Base-by-base conservation (phyloP, 148 eudicot genomes). In the Arctostaphylos glauca region DNA sequence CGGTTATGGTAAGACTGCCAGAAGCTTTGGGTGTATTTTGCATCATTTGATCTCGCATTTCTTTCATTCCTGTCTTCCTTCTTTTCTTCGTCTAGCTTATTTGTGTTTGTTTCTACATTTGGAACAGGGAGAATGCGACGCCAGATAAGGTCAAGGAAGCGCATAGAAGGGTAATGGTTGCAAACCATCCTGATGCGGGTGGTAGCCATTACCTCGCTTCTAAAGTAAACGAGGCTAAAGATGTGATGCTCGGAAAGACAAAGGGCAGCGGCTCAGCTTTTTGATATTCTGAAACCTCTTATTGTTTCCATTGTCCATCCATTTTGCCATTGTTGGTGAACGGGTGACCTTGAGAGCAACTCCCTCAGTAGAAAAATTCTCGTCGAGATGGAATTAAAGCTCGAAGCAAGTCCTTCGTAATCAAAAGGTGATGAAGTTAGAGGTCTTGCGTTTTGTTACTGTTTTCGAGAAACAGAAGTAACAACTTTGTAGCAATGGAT, bases 151-250 rank as follows among this genome's bases (percentile, higher is more conserved):
- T 89, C 41, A 89, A 76, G 86, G 91, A 89, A 87, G 91, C 91
- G 0, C 91, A 89, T 71, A 85, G 89, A 85, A 82, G 82, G 79
- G 87, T 89, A 58, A 89, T 89, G 88, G 91, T 89, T 41, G 91
- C 91, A 25, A 89, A 89, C 78, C 91, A 89, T 84, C 91, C 91
- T 4, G 91, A 89, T 66, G 91, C 89, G 5, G 91, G 91, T 53
- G 89, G 91, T 62, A 89, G 91, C 86, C 89, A 89, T 79, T 89
- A 89, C 79, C 89, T 89, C 77, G 91, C 91, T 79, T 89, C 89
- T 53, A 89, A 89, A 77, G 84, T 89, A n/a, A 89, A 89, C 44
- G 91, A 89, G 84, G 91, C 91, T 38, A 89, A 89, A 80, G 91
- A 89, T 19, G 10, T 89, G 79, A 31, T 89, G 88, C 84, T 89